Conservation (phyloP, 2,329 filamentous ascomycete species). For the Paradendryphiella salina region DNA sequence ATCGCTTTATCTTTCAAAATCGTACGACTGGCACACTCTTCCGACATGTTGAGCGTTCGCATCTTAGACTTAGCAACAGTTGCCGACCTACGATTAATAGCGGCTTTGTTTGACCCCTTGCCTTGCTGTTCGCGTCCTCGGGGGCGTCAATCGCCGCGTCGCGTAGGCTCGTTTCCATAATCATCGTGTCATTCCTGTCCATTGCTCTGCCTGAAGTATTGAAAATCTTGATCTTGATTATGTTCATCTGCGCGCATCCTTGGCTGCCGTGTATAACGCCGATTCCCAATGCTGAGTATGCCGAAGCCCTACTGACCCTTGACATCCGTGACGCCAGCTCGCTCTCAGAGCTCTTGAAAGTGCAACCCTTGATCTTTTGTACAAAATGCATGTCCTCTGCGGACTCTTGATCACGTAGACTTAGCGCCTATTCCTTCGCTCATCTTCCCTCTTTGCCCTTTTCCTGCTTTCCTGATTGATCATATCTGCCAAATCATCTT, state of each 20-base stretch:
- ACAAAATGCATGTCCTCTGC: slow-evolving; percentile 20
- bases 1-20: background rate
- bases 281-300: slow-evolving; percentile 29
- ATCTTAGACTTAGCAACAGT: background rate
- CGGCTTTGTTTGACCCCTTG: slow-evolving; percentile 6
- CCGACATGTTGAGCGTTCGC: background rate
- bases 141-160: background rate
- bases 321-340: slow-evolving; percentile 31
- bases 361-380: slow-evolving; percentile 26
- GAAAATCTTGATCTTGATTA: slow-evolving; percentile 32
- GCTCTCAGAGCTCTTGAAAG: slow-evolving; percentile 21
- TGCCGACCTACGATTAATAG: background rate
- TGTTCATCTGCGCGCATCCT: slow-evolving; percentile 29
- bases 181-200: slow-evolving; percentile 16
- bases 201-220: slow-evolving; percentile 11
- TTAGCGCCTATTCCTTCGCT: slow-evolving; percentile 65
- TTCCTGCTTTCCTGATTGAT: slow-evolving; percentile 92
- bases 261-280: slow-evolving; percentile 29
- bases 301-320: slow-evolving; percentile 18
- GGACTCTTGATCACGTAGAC: slow-evolving; percentile 9
- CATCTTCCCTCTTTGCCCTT: slow-evolving; percentile 83
- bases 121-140: slow-evolving; percentile 5
- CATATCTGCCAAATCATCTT: slow-evolving; percentile 93
- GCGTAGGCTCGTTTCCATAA: slow-evolving; percentile 2
- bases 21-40: background rate